These are phyloP conservation scores for Exophiala oligosperma DNA, from an alignment of 2,329 filamentous ascomycete species.

Conservation along the genomic window DNA sequence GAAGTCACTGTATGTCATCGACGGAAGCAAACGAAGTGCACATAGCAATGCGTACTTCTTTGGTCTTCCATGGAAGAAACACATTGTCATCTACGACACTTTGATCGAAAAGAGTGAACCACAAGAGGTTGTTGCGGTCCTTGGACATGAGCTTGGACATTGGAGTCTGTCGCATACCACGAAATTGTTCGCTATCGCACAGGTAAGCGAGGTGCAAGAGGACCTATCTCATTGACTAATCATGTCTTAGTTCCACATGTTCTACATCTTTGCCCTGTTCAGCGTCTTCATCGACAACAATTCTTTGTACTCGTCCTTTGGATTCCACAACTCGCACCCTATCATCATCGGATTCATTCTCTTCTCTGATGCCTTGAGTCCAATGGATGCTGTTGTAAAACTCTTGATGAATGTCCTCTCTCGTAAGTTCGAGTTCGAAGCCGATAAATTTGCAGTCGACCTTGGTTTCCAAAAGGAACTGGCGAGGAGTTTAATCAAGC, in stretches of 20 bases:
- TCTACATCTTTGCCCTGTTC: slow-evolving; percentile 96
- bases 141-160: slow-evolving; percentile 94
- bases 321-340: slow-evolving; percentile 77
- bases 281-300: slow-evolving; percentile 96
- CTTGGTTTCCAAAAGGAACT: slow-evolving; percentile 84
- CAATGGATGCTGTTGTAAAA: slow-evolving; percentile 93
- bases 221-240: slow-evolving; percentile 1
- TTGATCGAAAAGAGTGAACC: slow-evolving; percentile 92
- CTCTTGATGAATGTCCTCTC: slow-evolving; percentile 94
- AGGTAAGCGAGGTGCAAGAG: slow-evolving; percentile 55
- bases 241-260: slow-evolving; percentile 71
- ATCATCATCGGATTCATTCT: slow-evolving; percentile 97
- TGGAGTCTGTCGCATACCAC: slow-evolving; percentile 97
- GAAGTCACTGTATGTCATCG: slow-evolving; percentile 89
- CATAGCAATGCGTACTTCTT: slow-evolving; percentile 97
- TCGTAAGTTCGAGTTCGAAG: slow-evolving; percentile 93
- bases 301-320: slow-evolving; percentile 87
- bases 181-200: slow-evolving; percentile 80
- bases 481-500: slow-evolving; percentile 86
- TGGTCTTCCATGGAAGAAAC: slow-evolving; percentile 98
- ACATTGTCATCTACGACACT: slow-evolving; percentile 99
- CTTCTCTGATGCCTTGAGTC: slow-evolving; percentile 93
- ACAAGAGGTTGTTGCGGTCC: slow-evolving; percentile 88
- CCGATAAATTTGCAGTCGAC: slow-evolving; percentile 80
- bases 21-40: slow-evolving; percentile 82